Conservation (phyloP, 192 early-diverging fungal species). For the Coemansia sp. region DNA sequence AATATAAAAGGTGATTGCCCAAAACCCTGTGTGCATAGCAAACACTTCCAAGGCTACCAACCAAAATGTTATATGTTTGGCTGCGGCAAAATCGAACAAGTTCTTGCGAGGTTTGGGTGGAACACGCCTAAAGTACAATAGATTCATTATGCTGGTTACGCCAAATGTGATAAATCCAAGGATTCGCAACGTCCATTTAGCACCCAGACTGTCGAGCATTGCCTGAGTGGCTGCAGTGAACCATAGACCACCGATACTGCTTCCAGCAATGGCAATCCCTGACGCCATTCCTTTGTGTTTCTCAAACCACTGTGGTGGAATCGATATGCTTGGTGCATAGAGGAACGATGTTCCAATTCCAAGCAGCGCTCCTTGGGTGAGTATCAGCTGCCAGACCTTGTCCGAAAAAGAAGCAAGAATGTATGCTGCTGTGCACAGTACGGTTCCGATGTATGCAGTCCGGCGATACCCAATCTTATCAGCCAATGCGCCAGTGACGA, state of each 20-base stretch:
- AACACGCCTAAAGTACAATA: conserved; percentile 35
- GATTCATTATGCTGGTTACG: conserved; percentile 33
- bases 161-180: conserved; percentile 59
- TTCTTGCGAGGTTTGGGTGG: conserved; percentile 56
- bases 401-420: conserved; percentile 44
- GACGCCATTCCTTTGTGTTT: conserved; percentile 59
- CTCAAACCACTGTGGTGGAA: conserved; percentile 66
- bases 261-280: conserved; percentile 64
- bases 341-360: conserved; percentile 59
- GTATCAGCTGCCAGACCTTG: conserved; percentile 68
- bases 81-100: conserved; percentile 27
- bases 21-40: conserved; percentile 49
- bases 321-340: conserved; percentile 58
- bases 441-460: conserved; percentile 35
- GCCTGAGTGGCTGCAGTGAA: conserved; percentile 61
- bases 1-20: conserved; percentile 44
- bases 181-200: conserved; percentile 69
- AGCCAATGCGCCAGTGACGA: conserved; percentile 39
- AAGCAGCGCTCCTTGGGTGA: conserved; percentile 66
- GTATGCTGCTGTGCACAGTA: conserved; percentile 33
- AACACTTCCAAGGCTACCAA: conserved; percentile 33
- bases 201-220: conserved; percentile 63
- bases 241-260: conserved; percentile 61
- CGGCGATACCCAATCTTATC: conserved; percentile 40
- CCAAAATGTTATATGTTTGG: conserved; percentile 37